phyloP scores from a whole-genome alignment of 2,329 filamentous ascomycete species.

The Rhynchosporium secalis region DNA sequence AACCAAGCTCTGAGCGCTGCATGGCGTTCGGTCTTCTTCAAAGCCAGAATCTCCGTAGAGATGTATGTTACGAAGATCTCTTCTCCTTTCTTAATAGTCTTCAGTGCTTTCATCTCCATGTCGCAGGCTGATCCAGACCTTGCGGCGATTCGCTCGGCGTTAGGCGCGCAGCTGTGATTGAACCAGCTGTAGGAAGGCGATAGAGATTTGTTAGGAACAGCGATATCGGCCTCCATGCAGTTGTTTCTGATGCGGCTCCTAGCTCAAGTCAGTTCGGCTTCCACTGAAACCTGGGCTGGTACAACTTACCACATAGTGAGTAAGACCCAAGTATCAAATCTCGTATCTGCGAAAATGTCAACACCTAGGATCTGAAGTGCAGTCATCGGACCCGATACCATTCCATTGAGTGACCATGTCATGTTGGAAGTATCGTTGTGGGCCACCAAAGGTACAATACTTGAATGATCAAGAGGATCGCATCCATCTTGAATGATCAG shows the following conservation, averaged over 20 bases:
- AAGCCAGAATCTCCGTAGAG: not conserved
- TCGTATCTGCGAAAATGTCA: slow-evolving; percentile 13
- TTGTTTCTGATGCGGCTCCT: slow-evolving; percentile 19
- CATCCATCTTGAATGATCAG: slow-evolving; percentile 9
- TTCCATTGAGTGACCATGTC: slow-evolving; percentile 16
- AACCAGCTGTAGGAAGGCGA: slow-evolving; percentile 16
- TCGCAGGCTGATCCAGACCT: not conserved
- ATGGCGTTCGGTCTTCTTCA: slow-evolving; percentile 7
- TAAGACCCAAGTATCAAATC: slow-evolving; percentile 17
- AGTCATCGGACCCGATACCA: slow-evolving; percentile 13
- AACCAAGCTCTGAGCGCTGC: slow-evolving; percentile 7
- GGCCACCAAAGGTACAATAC: slow-evolving; percentile 4
- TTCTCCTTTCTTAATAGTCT: slow-evolving; percentile 14
- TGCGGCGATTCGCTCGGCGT: not conserved
- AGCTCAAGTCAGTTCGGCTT: not conserved
- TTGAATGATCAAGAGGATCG: slow-evolving; percentile 8
- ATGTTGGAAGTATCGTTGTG: not conserved
- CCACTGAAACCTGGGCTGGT: not conserved
- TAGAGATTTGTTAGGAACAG: slow-evolving; percentile 6
- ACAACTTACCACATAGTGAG: slow-evolving; percentile 15
- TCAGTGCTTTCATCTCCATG: not conserved
- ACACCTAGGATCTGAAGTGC: slow-evolving; percentile 13
- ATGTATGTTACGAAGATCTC: slow-evolving; percentile 18
- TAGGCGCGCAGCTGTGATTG: slow-evolving; percentile 15
- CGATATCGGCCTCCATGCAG: not conserved